These are phyloP conservation scores for Lyophyllum decastes DNA, from an alignment of 768 basidiomycete genomes.

Conservation along the genomic window DNA sequence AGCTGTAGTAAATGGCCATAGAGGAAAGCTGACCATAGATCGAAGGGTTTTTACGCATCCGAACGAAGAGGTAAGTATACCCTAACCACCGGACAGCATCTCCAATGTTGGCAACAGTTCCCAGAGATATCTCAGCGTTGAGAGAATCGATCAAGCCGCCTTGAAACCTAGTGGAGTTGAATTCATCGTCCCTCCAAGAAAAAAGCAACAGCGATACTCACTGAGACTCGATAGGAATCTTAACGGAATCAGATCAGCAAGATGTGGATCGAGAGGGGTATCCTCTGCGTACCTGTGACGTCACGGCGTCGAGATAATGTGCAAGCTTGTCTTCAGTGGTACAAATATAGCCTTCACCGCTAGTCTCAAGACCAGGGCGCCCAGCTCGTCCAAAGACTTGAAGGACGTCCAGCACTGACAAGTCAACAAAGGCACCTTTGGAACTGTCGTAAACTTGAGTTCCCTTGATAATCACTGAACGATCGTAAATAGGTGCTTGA, in stretches of 20 bases:
- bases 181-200: conserved; percentile 2
- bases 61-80: conserved; percentile 94
- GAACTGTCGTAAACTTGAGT: conserved; percentile 94
- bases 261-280: not conserved
- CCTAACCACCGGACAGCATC: conserved; percentile 96
- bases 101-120: conserved; percentile 83
- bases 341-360: conserved; percentile 96
- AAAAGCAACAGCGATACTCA: conserved; percentile 34
- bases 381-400: conserved; percentile 99
- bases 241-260: conserved; percentile 7
- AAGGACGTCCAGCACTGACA: conserved; percentile 92
- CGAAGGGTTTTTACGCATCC: conserved; percentile 91
- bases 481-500: conserved; percentile 4
- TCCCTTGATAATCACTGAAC: conserved; percentile 89
- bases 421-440: conserved; percentile 87
- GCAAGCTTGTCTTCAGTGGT: conserved; percentile 91
- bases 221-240: conserved; percentile 98
- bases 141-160: conserved; percentile 86
- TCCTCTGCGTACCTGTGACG: conserved; percentile 67
- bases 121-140: conserved; percentile 94
- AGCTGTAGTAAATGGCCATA: conserved; percentile 10
- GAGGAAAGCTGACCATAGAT: conserved; percentile 62
- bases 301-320: conserved; percentile 87
- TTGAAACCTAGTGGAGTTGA: conserved; percentile 55
- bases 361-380: conserved; percentile 81